Evolutionary conservation across 2,329 filamentous ascomycete genomes (phyloP).

Genomic region (Penicillium sp.): DNA sequence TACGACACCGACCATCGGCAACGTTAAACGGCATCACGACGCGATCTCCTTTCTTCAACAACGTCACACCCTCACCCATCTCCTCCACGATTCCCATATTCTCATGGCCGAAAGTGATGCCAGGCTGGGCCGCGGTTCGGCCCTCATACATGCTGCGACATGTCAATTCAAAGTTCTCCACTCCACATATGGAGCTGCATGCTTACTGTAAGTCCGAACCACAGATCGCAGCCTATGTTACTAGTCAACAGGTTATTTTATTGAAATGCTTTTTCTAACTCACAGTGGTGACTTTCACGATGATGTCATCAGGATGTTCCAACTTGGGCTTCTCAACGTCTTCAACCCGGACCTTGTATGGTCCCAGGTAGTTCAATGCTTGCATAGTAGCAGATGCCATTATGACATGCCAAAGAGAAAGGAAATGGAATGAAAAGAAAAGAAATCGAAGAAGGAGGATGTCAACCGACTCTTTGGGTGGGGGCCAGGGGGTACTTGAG

Average conservation of each 20-base stretch:
- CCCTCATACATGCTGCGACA: conserved; percentile 57
- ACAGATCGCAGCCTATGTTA: conserved; percentile 46
- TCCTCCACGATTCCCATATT: conserved; percentile 58
- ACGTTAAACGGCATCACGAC: conserved; percentile 65
- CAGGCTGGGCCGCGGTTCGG: conserved; percentile 57
- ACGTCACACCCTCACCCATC: conserved; percentile 55
- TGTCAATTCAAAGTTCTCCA: conserved; percentile 37
- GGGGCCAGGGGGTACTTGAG: neutral
- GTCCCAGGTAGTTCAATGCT: conserved; percentile 59
- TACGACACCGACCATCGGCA: conserved; percentile 58
- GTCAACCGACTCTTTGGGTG: neutral
- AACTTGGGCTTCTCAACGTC: conserved; percentile 56
- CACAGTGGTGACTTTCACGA: conserved; percentile 62
- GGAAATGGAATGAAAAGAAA: no score
- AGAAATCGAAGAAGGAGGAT: neutral
- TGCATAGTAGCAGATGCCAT: conserved; percentile 49
- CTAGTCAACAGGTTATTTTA: neutral
- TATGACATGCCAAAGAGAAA: neutral
- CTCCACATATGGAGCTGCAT: neutral
- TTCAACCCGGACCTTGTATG: conserved; percentile 59
- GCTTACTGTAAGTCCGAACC: conserved; percentile 48
- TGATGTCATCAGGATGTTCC: conserved; percentile 60
- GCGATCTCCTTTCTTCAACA: conserved; percentile 59
- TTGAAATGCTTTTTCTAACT: conserved; percentile 21
- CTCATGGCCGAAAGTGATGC: conserved; percentile 61